phyloP scores from a whole-genome alignment of 129 eudicot genomes.

The Artemisia argyi region DNA sequence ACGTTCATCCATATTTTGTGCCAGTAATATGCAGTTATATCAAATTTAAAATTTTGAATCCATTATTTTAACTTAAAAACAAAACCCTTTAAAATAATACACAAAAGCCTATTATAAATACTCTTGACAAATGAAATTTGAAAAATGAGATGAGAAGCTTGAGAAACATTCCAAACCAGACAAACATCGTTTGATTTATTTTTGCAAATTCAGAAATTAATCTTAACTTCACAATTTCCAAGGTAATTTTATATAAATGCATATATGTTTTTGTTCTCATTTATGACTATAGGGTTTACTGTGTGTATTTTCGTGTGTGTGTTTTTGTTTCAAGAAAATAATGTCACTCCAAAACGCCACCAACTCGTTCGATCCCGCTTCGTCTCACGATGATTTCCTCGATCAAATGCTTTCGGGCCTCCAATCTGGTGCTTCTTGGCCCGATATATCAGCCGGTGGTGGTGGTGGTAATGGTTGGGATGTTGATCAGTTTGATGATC shows the following conservation, averaged over 20 bases:
- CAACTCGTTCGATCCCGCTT: slow-evolving; percentile 41
- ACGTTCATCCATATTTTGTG: too few relatives aligned
- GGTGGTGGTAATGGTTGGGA: slow-evolving; percentile 33
- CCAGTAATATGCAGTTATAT: too few relatives aligned
- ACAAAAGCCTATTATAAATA: slow-evolving; percentile 20
- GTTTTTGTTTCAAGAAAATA: slow-evolving; percentile 18
- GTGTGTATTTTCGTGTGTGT: slow-evolving; percentile 5
- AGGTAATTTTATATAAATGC: slow-evolving; percentile 25
- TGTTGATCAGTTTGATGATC: slow-evolving; percentile 36
- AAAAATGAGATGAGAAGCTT: slow-evolving; percentile 14
- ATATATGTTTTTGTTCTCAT: neutral
- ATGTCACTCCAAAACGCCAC: slow-evolving; percentile 33
- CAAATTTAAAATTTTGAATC: too few relatives aligned
- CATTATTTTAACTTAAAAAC: too few relatives aligned
- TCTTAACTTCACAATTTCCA: slow-evolving; percentile 27
- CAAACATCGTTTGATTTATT: slow-evolving; percentile 25
- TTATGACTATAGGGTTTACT: slow-evolving; percentile 21
- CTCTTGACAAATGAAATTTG: slow-evolving; percentile 14
- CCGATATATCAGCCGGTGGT: slow-evolving; percentile 37
- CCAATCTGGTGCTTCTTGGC: slow-evolving; percentile 57
- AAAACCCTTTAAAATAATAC: neutral
- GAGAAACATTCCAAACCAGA: slow-evolving; percentile 38
- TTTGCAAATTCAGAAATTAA: slow-evolving; percentile 17
- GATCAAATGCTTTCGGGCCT: slow-evolving; percentile 73
- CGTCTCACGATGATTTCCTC: slow-evolving; percentile 70